phyloP scores from a whole-genome alignment of 306 rosid genomes.

The Senna tora region DNA sequence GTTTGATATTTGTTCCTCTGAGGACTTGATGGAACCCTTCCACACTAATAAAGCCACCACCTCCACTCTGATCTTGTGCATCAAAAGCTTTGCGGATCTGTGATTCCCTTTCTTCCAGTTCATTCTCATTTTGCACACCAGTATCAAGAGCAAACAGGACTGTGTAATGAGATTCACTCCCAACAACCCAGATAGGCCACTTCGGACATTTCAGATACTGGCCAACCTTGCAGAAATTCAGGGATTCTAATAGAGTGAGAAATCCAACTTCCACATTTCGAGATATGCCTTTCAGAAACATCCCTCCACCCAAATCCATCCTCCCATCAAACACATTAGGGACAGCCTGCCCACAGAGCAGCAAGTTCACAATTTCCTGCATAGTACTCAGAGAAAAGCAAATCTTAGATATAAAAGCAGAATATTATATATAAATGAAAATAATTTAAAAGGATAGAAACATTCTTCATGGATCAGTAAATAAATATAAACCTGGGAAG shows the following conservation, averaged over 20 bases:
- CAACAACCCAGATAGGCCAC: conserved; percentile 99
- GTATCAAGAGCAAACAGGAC: conserved; percentile 88
- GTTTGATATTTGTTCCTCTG: conserved; percentile 64
- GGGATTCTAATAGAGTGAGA: conserved; percentile 83
- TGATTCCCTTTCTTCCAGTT: conserved; percentile 90
- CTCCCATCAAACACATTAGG: conserved; percentile 91
- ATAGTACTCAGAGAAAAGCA: conserved; percentile 33
- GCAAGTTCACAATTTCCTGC: conserved; percentile 90
- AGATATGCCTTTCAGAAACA: conserved; percentile 88
- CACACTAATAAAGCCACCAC: conserved; percentile 93
- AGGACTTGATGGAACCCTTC: conserved; percentile 91
- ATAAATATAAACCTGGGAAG: conserved; percentile 76
- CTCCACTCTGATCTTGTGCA: conserved; percentile 94
- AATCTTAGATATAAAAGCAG: conserved; percentile 18
- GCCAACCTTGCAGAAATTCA: conserved; percentile 93
- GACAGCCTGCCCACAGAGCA: conserved; percentile 91
- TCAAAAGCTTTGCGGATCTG: conserved; percentile 91
- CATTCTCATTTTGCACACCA: conserved; percentile 85
- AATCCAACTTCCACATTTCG: conserved; percentile 89
- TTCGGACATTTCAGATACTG: conserved; percentile 79
- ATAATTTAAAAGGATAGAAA: conserved; percentile 7
- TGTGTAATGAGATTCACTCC: conserved; percentile 94
- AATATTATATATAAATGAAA: conserved; percentile 29
- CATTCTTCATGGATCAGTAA: conserved; percentile 19
- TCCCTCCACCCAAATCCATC: conserved; percentile 94